Conservation (phyloP, 257 asterid genomes). For the Perilla frutescens region DNA sequence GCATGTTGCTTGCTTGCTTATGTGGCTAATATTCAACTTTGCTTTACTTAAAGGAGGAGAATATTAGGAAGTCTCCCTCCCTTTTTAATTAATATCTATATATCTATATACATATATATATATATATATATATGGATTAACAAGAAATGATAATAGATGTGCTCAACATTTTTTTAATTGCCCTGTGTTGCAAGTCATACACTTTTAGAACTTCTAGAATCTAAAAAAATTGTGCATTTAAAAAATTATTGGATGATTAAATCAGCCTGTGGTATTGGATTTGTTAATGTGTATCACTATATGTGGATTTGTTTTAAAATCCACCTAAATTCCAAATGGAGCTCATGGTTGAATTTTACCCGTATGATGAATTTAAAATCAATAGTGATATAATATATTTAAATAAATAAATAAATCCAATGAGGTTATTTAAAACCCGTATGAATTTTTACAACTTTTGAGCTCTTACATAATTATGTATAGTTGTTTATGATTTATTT, state of each 20-base stretch:
- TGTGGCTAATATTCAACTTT: constrained; percentile 45
- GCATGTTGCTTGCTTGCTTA: constrained; percentile 48
- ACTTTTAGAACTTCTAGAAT: constrained; percentile 7
- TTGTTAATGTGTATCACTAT: too few species aligned
- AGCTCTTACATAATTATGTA: too few species aligned
- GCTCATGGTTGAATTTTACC: too few species aligned
- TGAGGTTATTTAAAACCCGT: too few species aligned
- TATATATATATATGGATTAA: not conserved
- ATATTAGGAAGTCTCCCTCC: constrained; percentile 35
- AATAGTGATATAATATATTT: too few species aligned
- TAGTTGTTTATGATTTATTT: too few species aligned
- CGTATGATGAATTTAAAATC: too few species aligned
- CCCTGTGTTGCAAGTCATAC: not conserved
- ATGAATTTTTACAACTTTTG: too few species aligned
- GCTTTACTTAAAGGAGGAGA: constrained; percentile 42
- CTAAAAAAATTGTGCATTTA: not conserved
- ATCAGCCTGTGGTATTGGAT: too few species aligned
- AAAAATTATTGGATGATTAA: not conserved
- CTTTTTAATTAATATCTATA: not conserved
- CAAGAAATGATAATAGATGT: not conserved
- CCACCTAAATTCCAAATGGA: too few species aligned
- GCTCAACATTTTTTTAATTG: not conserved
- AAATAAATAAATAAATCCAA: too few species aligned
- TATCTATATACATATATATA: not conserved
- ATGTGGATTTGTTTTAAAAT: too few species aligned